These are phyloP conservation scores for Choiromyces venosus DNA, from an alignment of 495 filamentous ascomycete genomes.

Conservation along the genomic window DNA sequence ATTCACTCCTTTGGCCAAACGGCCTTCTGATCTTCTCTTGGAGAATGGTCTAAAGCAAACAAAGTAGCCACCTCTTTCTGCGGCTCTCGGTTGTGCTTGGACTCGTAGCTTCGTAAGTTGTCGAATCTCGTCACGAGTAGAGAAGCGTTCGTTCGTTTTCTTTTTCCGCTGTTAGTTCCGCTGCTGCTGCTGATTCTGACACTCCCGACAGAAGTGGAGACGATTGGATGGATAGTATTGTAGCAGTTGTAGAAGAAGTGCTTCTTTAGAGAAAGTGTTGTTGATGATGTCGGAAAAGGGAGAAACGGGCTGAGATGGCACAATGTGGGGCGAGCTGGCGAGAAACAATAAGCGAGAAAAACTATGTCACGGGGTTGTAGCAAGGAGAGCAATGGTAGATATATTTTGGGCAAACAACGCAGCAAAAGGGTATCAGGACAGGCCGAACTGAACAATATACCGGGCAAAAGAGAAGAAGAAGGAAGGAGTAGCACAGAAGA, in stretches of 20 bases:
- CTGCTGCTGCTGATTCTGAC: background rate
- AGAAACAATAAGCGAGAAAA: background rate
- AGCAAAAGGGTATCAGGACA: background rate
- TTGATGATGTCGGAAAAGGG: background rate
- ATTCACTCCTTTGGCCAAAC: background rate
- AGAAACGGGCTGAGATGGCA: constrained; percentile 9
- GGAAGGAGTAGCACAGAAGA: background rate
- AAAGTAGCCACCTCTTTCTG: background rate
- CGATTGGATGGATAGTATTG: background rate
- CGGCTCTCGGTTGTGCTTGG: background rate
- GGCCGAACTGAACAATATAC: background rate
- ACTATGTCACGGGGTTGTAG: background rate
- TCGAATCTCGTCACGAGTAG: background rate
- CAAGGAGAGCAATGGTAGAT: background rate
- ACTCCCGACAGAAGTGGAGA: background rate
- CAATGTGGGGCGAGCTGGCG: background rate
- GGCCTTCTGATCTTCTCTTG: background rate
- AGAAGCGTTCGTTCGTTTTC: background rate
- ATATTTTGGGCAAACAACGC: background rate
- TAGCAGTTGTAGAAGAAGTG: background rate
- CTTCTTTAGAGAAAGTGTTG: background rate
- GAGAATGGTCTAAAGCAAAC: background rate
- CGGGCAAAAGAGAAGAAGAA: background rate
- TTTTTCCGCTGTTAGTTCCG: background rate
- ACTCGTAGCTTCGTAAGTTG: background rate